A percentile compares a stretch with the other conserved stretches of the same genome.
Conservation (phyloP, 306 rosid species). For the Begonia loranthoides region DNA sequence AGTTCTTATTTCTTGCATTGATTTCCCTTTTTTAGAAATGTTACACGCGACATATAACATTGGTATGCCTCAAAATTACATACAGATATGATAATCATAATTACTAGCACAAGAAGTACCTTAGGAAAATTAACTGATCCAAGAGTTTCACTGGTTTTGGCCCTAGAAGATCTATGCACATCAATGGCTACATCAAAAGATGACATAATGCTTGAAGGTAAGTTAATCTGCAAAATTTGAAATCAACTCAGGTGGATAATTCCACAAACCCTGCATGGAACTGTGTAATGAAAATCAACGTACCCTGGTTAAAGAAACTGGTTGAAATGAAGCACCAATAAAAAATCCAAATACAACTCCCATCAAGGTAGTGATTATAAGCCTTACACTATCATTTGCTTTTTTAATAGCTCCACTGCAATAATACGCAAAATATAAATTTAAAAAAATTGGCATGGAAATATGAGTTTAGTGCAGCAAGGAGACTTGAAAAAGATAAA, state of each 20-base stretch:
- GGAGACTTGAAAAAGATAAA: constrained; percentile 24
- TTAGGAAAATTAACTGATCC: constrained; percentile 50
- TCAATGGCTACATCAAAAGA: constrained; percentile 63
- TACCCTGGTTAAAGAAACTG: constrained; percentile 53
- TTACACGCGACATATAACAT: no score
- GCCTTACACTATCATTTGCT: constrained; percentile 47
- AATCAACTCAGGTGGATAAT: constrained; percentile 14
- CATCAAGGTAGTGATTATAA: constrained; percentile 38
- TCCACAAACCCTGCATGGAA: constrained; percentile 1
- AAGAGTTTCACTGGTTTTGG: constrained; percentile 29
- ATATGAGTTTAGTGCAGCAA: constrained; percentile 3
- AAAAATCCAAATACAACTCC: constrained; percentile 71
- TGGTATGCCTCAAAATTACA: no score
- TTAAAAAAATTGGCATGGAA: constrained; percentile 13
- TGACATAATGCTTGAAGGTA: constrained; percentile 49
- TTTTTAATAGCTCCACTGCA: constrained; percentile 37
- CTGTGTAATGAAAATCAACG: constrained; percentile 6
- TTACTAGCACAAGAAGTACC: constrained; percentile 25
- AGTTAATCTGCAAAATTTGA: constrained; percentile 54
- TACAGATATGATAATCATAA: neutral
- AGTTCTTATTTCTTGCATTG: no score
- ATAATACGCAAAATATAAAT: neutral
- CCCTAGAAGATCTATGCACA: constrained; percentile 32
- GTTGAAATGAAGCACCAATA: constrained; percentile 64
- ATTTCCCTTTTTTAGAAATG: no score